Evolutionary conservation across 495 filamentous ascomycete genomes (phyloP).

Genomic region (Lasiosphaeria hispida): DNA sequence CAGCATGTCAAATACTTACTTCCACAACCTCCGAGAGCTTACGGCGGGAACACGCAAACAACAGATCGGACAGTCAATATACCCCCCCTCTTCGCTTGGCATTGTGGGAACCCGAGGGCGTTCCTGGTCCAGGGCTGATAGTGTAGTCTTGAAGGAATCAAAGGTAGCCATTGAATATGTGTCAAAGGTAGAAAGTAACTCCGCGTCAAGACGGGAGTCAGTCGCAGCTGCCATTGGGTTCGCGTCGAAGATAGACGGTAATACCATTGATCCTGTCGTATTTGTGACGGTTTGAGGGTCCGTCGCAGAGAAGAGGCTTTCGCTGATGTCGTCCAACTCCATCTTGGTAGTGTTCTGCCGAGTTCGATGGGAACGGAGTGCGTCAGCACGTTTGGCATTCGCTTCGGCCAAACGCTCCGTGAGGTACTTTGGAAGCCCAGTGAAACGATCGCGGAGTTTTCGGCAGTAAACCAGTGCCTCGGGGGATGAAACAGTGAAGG

Average conservation of each 20-base stretch:
- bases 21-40: no score
- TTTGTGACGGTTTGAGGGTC: not conserved
- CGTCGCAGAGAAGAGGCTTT: not conserved
- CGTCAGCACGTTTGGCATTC: not conserved
- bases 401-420: constrained; percentile 5
- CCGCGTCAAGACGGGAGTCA: no score
- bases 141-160: not conserved
- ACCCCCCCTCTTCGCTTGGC: not conserved
- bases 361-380: not conserved
- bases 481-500: not conserved
- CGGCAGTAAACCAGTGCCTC: constrained; percentile 2
- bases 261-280: not conserved
- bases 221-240: no score
- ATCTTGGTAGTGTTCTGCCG: not conserved
- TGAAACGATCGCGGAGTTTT: constrained; percentile 3
- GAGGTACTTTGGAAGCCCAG: constrained; percentile 1
- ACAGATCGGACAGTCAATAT: not conserved
- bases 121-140: not conserved
- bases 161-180: not conserved
- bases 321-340: not conserved
- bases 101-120: not conserved
- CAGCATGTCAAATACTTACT: no score
- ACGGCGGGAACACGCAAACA: no score
- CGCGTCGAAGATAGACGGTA: not conserved
- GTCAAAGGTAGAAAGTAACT: not conserved